Evolutionary conservation across 176 grass and related monocot genomes (phyloP).

Genomic region (Hsuehochloa calcarea): DNA sequence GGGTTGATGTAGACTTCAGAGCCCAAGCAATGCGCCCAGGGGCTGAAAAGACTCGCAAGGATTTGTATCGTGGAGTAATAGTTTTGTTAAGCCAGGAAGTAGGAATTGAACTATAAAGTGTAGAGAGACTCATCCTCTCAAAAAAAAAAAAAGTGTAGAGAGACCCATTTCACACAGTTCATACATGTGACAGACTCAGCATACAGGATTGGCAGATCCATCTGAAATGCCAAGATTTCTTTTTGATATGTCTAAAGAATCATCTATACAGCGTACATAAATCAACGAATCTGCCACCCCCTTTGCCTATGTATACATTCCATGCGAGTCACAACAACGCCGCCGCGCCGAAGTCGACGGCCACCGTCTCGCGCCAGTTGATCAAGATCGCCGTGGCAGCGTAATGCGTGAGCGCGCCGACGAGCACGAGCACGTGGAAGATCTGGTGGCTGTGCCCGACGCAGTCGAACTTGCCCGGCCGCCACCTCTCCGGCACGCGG

Average conservation of each 20-base stretch:
- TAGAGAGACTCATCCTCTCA: too few relatives aligned
- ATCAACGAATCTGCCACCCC: constrained; percentile 16
- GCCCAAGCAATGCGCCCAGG: not conserved
- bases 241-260: constrained; percentile 21
- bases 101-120: too few relatives aligned
- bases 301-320: constrained; percentile 23
- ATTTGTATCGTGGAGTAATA: too few relatives aligned
- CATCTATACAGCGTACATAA: not conserved
- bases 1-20: not conserved
- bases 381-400: constrained; percentile 64
- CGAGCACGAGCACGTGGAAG: constrained; percentile 84
- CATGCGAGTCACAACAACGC: constrained; percentile 19
- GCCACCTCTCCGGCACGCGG: constrained; percentile 85
- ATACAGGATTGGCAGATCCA: not conserved
- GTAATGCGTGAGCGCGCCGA: constrained; percentile 76
- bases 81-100: too few relatives aligned
- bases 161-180: not conserved
- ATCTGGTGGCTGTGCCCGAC: constrained; percentile 93
- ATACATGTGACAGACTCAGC: not conserved
- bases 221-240: not conserved
- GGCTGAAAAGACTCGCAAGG: not conserved
- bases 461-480: constrained; percentile 67
- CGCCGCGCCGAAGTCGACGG: constrained; percentile 5
- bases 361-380: constrained; percentile 59
- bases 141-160: too few relatives aligned